A percentile compares a stretch with the other conserved stretches of the same genome.
phyloP scores from a whole-genome alignment of 2,329 filamentous ascomycete genomes.

The Xylaria sp. region DNA sequence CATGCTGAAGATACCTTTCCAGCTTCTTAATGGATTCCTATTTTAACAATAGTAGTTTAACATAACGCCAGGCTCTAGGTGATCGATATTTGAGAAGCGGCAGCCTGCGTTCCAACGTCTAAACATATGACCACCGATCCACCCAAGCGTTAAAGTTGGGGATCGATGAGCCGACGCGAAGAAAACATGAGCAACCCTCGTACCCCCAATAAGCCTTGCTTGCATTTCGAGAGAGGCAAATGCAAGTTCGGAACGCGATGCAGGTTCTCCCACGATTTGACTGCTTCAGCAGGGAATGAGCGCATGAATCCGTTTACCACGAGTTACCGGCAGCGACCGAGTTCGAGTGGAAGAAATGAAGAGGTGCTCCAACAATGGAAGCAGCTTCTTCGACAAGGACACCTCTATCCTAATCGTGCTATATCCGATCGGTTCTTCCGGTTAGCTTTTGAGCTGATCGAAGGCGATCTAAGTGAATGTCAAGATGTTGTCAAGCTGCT shows the following conservation, averaged over 20 bases:
- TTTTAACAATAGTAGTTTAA: too few species aligned
- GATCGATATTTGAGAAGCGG: too few species aligned
- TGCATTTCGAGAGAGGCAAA: constrained; percentile 3
- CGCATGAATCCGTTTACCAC: background rate
- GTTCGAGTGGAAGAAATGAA: background rate
- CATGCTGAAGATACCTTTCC: too few species aligned
- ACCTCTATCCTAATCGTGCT: background rate
- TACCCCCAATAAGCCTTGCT: constrained; percentile 4
- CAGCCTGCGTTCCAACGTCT: too few species aligned
- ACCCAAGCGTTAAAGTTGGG: too few species aligned
- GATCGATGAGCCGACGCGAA: too few species aligned
- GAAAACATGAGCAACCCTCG: constrained; percentile 5
- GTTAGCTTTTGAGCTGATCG: constrained; percentile 40
- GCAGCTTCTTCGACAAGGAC: constrained; percentile 22
- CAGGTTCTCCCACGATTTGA: constrained; percentile 24
- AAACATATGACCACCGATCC: too few species aligned
- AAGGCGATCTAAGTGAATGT: constrained; percentile 39
- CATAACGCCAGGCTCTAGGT: too few species aligned
- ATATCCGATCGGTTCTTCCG: constrained; percentile 38
- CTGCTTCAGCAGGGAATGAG: background rate
- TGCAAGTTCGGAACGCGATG: constrained; percentile 23
- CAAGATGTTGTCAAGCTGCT: constrained; percentile 41
- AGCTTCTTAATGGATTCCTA: too few species aligned
- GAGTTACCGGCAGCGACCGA: background rate
- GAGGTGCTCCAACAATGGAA: constrained; percentile 49